Percentiles rank a stretch among this genome's conserved stretches.
These are phyloP conservation scores for Eragrostis curvula DNA, from an alignment of 176 grass and related monocot genomes.

Conservation along the genomic window DNA sequence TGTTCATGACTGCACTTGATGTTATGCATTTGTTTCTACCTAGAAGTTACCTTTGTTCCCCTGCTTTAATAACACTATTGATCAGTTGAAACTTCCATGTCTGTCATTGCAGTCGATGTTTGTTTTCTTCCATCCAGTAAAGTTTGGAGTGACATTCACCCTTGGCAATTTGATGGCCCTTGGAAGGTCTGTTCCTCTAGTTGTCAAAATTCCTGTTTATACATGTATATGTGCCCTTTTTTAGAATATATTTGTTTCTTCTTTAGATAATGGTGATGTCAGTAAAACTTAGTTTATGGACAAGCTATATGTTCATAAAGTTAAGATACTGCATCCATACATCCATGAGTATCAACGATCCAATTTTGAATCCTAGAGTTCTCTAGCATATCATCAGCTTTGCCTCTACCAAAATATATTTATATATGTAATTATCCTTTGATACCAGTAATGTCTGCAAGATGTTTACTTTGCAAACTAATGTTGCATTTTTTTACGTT, in stretches of 20 bases:
- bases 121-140: conserved; percentile 98
- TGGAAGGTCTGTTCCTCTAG: conserved; percentile 73
- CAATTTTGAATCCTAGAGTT: conserved; percentile 10
- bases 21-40: not conserved
- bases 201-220: conserved; percentile 24
- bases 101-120: conserved; percentile 80
- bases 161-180: conserved; percentile 98
- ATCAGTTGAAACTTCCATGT: conserved; percentile 28
- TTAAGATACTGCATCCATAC: not conserved
- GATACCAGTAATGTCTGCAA: too few relatives aligned
- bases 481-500: not conserved
- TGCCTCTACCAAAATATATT: conserved; percentile 6
- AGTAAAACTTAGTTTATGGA: not conserved
- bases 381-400: not conserved
- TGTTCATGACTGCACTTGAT: not conserved
- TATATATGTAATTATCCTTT: too few relatives aligned
- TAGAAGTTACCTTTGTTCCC: not conserved
- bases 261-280: conserved; percentile 7
- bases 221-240: not conserved
- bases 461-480: conserved; percentile 12
- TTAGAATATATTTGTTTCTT: not conserved
- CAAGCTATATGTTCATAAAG: not conserved
- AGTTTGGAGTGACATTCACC: conserved; percentile 96
- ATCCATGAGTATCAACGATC: not conserved
- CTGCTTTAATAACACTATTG: not conserved